Evolutionary conservation across 305 asterid genomes (phyloP).

Genomic region (Ajuga reptans): DNA sequence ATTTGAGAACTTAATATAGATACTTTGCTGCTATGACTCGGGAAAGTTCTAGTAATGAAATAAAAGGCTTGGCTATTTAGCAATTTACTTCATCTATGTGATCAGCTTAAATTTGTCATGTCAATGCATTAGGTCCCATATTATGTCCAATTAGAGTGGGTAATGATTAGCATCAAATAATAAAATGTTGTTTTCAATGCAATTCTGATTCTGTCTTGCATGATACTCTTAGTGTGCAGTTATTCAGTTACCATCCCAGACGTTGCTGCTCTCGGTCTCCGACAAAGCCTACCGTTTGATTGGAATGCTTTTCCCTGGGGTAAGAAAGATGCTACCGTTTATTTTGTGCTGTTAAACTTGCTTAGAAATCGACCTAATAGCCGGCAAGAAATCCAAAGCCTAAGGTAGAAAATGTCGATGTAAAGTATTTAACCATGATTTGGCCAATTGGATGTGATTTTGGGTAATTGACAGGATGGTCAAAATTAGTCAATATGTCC

Average conservation of each 20-base stretch:
- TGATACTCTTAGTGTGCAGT: constrained; percentile 71
- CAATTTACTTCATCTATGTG: not conserved
- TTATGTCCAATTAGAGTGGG: not conserved
- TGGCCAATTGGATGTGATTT: too few species aligned
- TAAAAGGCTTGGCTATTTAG: not conserved
- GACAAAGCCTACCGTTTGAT: constrained; percentile 90
- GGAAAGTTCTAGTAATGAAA: not conserved
- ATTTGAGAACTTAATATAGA: not conserved
- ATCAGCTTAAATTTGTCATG: not conserved
- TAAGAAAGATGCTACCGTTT: constrained; percentile 21
- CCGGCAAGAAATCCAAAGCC: too few species aligned
- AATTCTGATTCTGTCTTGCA: constrained; percentile 13
- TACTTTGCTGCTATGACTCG: not conserved
- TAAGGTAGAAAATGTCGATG: too few species aligned
- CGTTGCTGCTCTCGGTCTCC: constrained; percentile 84
- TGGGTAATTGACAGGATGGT: too few species aligned
- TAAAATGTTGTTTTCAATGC: not conserved
- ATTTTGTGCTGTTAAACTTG: too few species aligned
- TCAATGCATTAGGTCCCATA: not conserved
- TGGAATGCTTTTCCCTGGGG: constrained; percentile 99
- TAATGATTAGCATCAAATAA: not conserved
- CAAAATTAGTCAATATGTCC: too few species aligned
- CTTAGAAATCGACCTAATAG: too few species aligned
- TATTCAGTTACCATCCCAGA: constrained; percentile 91
- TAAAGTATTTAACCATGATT: too few species aligned